These are phyloP conservation scores for Erodium trifolium DNA, from an alignment of 441 rosid species.

Conservation along the genomic window DNA sequence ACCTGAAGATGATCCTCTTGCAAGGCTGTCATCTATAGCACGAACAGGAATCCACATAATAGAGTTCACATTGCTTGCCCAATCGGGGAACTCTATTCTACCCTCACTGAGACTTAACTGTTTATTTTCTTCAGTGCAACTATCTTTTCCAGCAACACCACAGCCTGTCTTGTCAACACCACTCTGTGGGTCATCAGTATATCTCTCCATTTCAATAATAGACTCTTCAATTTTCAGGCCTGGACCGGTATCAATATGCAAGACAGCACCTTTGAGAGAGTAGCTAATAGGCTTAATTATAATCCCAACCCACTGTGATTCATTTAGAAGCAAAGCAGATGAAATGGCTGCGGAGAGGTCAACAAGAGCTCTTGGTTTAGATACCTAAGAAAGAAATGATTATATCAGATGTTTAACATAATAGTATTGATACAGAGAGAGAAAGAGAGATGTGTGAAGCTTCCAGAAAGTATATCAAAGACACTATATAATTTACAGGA, in stretches of 20 bases:
- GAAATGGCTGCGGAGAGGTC: slow-evolving; percentile 88
- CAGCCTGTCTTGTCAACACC: slow-evolving; percentile 22
- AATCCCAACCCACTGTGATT: slow-evolving; percentile 91
- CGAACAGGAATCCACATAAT: slow-evolving; percentile 82
- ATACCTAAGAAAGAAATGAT: slow-evolving; percentile 47
- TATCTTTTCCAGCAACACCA: slow-evolving; percentile 23
- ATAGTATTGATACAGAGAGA: slow-evolving; percentile 1
- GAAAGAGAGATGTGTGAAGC: background rate
- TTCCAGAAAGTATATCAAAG: background rate
- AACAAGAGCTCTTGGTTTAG: slow-evolving; percentile 86
- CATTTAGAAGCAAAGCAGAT: slow-evolving; percentile 82
- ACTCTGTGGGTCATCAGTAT: slow-evolving; percentile 26
- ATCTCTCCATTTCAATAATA: slow-evolving; percentile 81
- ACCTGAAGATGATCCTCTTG: slow-evolving; percentile 96
- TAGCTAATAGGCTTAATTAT: slow-evolving; percentile 67
- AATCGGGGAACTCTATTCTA: slow-evolving; percentile 69
- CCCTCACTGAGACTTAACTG: slow-evolving; percentile 54
- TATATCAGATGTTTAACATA: slow-evolving; percentile 22
- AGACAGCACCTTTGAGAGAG: slow-evolving; percentile 72
- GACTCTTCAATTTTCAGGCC: slow-evolving; percentile 78
- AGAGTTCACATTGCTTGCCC: slow-evolving; percentile 76
- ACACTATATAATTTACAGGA: background rate
- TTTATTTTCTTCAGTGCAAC: slow-evolving; percentile 39
- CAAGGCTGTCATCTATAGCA: slow-evolving; percentile 66
- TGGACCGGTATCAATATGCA: slow-evolving; percentile 93